Percentiles rank a stretch among this genome's conserved stretches.
These are phyloP conservation scores for Tuber brumale DNA, from an alignment of 495 filamentous ascomycete species.

Conservation along the genomic window DNA sequence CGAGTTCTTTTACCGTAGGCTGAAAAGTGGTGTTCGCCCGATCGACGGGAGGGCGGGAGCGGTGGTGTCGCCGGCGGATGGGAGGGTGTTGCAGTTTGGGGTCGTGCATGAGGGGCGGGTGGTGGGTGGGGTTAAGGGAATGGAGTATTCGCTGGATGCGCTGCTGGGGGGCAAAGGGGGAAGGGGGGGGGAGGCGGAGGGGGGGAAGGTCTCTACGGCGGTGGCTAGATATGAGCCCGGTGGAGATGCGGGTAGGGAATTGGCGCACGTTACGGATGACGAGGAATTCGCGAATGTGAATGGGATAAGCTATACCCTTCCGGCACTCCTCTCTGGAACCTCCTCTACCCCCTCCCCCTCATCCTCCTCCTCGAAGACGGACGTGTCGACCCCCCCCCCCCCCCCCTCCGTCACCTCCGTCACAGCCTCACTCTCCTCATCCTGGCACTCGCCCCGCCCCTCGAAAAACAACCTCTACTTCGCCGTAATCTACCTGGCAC, in stretches of 20 bases:
- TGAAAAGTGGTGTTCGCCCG: constrained; percentile 86
- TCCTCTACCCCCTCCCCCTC: constrained; percentile 42
- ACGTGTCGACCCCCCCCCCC: constrained; percentile 61
- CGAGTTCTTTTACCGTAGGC: constrained; percentile 90
- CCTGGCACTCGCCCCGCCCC: constrained; percentile 8
- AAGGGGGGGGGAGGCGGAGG: constrained; percentile 11
- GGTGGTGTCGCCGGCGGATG: constrained; percentile 81
- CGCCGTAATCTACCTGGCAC: constrained; percentile 93
- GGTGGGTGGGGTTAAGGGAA: constrained; percentile 98
- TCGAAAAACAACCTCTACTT: constrained; percentile 62
- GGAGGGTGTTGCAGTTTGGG: constrained; percentile 83
- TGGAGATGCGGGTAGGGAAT: constrained; percentile 43
- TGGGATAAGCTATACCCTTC: constrained; percentile 92
- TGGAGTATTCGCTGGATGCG: constrained; percentile 93
- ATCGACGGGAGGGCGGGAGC: constrained; percentile 72
- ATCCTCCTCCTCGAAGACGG: constrained; percentile 42
- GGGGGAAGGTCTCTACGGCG: constrained; percentile 7
- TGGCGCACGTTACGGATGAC: constrained; percentile 64
- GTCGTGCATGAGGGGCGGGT: constrained; percentile 75
- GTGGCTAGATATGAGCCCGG: constrained; percentile 6
- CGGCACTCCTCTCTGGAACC: constrained; percentile 73
- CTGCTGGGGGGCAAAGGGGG: constrained; percentile 56
- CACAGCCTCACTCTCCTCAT: constrained; percentile 64
- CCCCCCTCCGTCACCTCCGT: constrained; percentile 68
- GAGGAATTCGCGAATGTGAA: constrained; percentile 94